Base-by-base conservation (phyloP, 305 asterid species). In the Andrographis paniculata region DNA sequence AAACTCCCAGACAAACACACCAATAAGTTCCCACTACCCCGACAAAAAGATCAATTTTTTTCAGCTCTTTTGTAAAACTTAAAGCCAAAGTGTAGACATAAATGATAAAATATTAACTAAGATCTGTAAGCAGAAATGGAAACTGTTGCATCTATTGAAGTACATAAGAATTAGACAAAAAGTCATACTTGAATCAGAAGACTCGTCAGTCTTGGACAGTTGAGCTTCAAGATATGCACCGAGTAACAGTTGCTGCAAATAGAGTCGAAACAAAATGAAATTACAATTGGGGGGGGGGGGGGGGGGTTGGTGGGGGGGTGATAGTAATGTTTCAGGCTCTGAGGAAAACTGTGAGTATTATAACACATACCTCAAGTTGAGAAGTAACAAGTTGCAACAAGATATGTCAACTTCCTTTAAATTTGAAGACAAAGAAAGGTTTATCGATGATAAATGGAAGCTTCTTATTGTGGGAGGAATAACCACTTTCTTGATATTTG, bases 101-200 rank as follows among this genome's bases (percentile, higher is more conserved):
- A n/a, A n/a, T n/a, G n/a, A n/a, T n/a, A n/a, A n/a, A n/a, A n/a
- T n/a, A 31, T 4, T 31, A 31, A 31, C 6, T 5, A 4, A 31
- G 8, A 8, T 31, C 37, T 1, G 12, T 14, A 6, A 5, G 1
- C 14, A 11, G 2, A 4, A 31, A 31, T 14, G 12, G 5, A 5
- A 1, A 10, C 14, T 11, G 14, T 31, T 14, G 11, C 37, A 31
- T 5, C 4, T 31, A 31, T 31, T 31, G 11, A 3, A 31, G 37
- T 10, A 11, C 37, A 5, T 10, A 31, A 31, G 14, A 31, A 31
- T 31, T 24, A n/a, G n/a, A n/a, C n/a, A 4, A 24, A 4, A 6
- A 59, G 46, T 50, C 27, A 59, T 68, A 92, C 99, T 97, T 87
- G 97, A 64, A 92, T 95, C 66, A 81, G 87, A 68, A 92, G 99